Conservation (phyloP, 352 stramenopile genomes). For the Saprolegnia parasitica region DNA sequence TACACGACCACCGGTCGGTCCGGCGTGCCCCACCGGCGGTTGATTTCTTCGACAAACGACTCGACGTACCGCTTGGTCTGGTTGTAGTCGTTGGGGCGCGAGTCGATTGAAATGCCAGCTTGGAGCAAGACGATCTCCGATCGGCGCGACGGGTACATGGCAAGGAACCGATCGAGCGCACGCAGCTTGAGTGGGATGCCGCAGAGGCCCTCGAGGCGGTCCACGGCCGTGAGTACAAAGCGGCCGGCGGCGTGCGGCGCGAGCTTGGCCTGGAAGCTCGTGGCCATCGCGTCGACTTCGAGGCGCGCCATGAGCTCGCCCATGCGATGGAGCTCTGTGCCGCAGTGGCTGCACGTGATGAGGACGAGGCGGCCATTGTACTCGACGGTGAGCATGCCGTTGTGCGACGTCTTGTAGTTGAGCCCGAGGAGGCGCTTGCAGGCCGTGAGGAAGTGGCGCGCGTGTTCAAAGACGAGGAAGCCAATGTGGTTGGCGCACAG, state of each 20-base stretch:
- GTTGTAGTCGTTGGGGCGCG: constrained; percentile 89
- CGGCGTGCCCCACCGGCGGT: constrained; percentile 63
- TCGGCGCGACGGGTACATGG: constrained; percentile 67
- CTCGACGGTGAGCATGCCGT: constrained; percentile 88
- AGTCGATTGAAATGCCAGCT: constrained; percentile 66
- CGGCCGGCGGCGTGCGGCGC: constrained; percentile 29
- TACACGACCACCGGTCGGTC: constrained; percentile 65
- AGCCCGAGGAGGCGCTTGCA: constrained; percentile 93
- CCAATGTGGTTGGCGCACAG: constrained; percentile 90
- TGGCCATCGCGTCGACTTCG: constrained; percentile 36
- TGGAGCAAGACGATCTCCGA: constrained; percentile 72
- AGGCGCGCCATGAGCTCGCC: constrained; percentile 39
- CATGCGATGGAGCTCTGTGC: constrained; percentile 87
- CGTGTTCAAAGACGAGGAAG: constrained; percentile 92
- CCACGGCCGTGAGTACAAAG: constrained; percentile 86
- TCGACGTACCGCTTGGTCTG: constrained; percentile 89
- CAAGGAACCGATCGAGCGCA: constrained; percentile 93
- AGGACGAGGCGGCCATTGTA: constrained; percentile 95
- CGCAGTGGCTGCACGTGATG: constrained; percentile 95
- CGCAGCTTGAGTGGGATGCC: constrained; percentile 96
- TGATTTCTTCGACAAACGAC: constrained; percentile 89
- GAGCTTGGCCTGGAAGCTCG: constrained; percentile 29
- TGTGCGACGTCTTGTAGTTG: constrained; percentile 87
- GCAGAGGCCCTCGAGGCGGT: constrained; percentile 94
- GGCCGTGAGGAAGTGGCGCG: constrained; percentile 88